Evolutionary conservation across 106 monocot species (phyloP).

Genomic region (Posidonia australis): DNA sequence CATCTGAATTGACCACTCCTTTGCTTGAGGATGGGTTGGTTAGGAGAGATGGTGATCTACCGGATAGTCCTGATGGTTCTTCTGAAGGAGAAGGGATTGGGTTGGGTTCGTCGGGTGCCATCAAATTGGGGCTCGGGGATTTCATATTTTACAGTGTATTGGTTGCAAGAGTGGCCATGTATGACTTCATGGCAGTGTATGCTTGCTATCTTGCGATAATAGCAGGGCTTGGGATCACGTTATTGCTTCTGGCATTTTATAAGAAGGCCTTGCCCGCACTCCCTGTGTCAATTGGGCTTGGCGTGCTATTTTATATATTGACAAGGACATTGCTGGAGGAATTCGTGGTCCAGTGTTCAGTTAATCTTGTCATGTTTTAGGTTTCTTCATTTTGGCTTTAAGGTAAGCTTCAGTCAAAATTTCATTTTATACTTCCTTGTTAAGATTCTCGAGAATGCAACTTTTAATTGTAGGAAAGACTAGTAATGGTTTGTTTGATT

Average conservation of each 20-base stretch:
- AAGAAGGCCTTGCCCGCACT: constrained; percentile 85
- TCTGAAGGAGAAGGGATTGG: constrained; percentile 44
- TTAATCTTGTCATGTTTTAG: constrained; percentile 82
- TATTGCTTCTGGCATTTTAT: constrained; percentile 65
- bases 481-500: too few relatives aligned
- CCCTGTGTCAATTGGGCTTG: constrained; percentile 79
- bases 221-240: constrained; percentile 74
- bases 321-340: constrained; percentile 60
- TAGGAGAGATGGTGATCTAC: constrained; percentile 11
- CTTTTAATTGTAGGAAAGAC: background rate
- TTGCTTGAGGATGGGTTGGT: background rate
- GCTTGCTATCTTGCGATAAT: constrained; percentile 96
- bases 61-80: background rate
- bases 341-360: constrained; percentile 69
- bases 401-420: background rate
- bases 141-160: constrained; percentile 97
- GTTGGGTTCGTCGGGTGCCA: constrained; percentile 66
- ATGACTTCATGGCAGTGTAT: constrained; percentile 82
- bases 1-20: background rate
- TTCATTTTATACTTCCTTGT: background rate
- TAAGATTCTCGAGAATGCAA: too few relatives aligned
- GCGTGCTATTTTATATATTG: constrained; percentile 67
- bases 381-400: background rate
- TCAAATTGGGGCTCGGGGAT: constrained; percentile 92
- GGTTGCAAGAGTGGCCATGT: constrained; percentile 83